A percentile compares a stretch with the other conserved stretches of the same genome.
Conservation (phyloP, 2,329 filamentous ascomycete species). For the Zymoseptoria pseudotritici region DNA sequence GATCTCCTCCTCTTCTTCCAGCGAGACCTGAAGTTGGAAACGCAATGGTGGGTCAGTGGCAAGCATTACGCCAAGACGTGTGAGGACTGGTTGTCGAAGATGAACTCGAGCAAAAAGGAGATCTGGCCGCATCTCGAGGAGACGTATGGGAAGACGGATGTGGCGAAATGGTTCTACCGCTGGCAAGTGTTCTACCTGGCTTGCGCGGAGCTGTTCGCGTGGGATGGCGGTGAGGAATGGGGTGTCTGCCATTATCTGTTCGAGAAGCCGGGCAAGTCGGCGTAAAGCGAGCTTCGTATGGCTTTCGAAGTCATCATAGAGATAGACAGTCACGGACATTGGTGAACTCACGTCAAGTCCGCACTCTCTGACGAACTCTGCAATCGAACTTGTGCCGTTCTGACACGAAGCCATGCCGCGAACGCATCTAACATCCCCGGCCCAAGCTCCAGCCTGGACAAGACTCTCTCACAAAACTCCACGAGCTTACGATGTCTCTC, state of each 20-base stretch:
- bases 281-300: not conserved
- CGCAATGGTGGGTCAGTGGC: conserved; percentile 66
- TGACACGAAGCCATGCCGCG: too few species aligned
- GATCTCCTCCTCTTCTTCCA: conserved; percentile 63
- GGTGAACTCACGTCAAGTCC: not conserved
- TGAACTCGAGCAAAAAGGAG: conserved; percentile 50
- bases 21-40: conserved; percentile 50
- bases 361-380: too few species aligned
- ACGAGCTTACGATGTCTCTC: too few species aligned
- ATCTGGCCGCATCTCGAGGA: conserved; percentile 58
- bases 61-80: conserved; percentile 62
- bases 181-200: conserved; percentile 70
- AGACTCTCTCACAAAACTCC: too few species aligned
- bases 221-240: conserved; percentile 59
- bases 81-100: conserved; percentile 59
- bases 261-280: conserved; percentile 42
- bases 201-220: conserved; percentile 62
- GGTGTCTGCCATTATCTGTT: conserved; percentile 62
- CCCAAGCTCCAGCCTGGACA: too few species aligned
- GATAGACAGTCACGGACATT: not conserved
- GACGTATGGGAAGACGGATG: conserved; percentile 57
- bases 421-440: too few species aligned
- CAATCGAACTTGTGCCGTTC: too few species aligned
- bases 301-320: not conserved
- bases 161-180: conserved; percentile 57